Evolutionary conservation across 768 basidiomycete genomes (phyloP).

Genomic region (Rubroboletus pulcherrimus): DNA sequence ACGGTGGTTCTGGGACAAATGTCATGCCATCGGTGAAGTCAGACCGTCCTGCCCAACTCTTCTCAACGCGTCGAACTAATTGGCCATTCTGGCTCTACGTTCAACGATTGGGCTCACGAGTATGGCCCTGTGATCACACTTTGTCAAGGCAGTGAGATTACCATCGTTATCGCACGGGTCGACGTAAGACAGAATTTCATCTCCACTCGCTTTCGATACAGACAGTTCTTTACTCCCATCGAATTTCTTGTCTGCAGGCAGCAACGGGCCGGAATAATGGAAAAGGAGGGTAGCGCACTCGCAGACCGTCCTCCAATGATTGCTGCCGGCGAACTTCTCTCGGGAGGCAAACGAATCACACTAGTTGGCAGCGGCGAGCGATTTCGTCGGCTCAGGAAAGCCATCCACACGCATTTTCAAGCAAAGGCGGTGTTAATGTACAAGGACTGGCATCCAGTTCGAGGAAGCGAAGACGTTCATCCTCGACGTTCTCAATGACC

Average conservation of each 20-base stretch:
- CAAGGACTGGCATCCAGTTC: constrained; percentile 37
- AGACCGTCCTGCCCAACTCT: not conserved
- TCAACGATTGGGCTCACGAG: constrained; percentile 50
- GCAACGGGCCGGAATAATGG: constrained; percentile 61
- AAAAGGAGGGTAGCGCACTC: constrained; percentile 50
- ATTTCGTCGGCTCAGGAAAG: constrained; percentile 54
- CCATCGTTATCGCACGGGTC: constrained; percentile 18
- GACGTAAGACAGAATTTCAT: constrained; percentile 9
- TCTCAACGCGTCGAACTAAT: not conserved
- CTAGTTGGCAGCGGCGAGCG: constrained; percentile 47
- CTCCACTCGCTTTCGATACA: not conserved
- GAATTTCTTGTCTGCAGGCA: constrained; percentile 29
- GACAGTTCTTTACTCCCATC: not conserved
- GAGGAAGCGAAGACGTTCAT: constrained; percentile 26
- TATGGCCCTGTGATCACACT: constrained; percentile 60
- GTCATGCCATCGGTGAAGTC: constrained; percentile 9
- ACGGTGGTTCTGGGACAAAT: constrained; percentile 6
- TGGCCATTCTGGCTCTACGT: constrained; percentile 16
- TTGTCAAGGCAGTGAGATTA: constrained; percentile 38
- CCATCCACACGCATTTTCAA: constrained; percentile 51
- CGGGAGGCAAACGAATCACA: constrained; percentile 51
- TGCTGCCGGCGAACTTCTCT: constrained; percentile 51
- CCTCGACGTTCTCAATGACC: constrained; percentile 31
- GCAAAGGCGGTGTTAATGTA: constrained; percentile 45
- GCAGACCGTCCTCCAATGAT: constrained; percentile 51